A percentile compares a stretch with the other conserved stretches of the same genome.
phyloP scores from a whole-genome alignment of 2,329 filamentous ascomycete species.

The Diaporthe nobilis region DNA sequence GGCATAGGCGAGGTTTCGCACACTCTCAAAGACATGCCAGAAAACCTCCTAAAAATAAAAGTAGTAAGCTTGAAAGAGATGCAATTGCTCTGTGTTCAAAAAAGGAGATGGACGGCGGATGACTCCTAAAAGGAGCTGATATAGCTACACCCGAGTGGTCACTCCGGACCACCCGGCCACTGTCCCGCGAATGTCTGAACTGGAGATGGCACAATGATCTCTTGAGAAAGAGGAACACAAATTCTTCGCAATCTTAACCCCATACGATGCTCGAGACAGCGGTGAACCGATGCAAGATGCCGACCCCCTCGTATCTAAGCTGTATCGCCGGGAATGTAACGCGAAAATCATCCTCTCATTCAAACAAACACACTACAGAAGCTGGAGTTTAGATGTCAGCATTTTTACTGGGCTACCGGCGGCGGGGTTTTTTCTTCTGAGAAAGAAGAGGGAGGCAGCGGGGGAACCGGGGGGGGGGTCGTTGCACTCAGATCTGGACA shows the following conservation, averaged over 20 bases:
- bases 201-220: not conserved
- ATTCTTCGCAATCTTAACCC: not conserved
- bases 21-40: no score
- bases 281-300: constrained; percentile 26
- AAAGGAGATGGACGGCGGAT: constrained; percentile 1
- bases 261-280: constrained; percentile 23
- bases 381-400: not conserved
- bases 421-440: no score
- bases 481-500: not conserved
- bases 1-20: no score
- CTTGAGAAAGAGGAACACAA: constrained; percentile 5
- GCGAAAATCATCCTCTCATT: not conserved
- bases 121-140: constrained; percentile 16
- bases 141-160: constrained; percentile 9
- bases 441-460: no score
- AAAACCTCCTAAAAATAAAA: not conserved
- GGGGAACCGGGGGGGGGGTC: no score
- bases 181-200: constrained; percentile 5
- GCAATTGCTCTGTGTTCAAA: constrained; percentile 1
- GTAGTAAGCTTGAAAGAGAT: not conserved
- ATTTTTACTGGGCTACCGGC: not conserved
- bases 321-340: constrained; percentile 22
- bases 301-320: constrained; percentile 19
- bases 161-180: not conserved
- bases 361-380: not conserved